Base-by-base conservation (phyloP, 305 asterid genomes). In the Ajuga reptans region DNA sequence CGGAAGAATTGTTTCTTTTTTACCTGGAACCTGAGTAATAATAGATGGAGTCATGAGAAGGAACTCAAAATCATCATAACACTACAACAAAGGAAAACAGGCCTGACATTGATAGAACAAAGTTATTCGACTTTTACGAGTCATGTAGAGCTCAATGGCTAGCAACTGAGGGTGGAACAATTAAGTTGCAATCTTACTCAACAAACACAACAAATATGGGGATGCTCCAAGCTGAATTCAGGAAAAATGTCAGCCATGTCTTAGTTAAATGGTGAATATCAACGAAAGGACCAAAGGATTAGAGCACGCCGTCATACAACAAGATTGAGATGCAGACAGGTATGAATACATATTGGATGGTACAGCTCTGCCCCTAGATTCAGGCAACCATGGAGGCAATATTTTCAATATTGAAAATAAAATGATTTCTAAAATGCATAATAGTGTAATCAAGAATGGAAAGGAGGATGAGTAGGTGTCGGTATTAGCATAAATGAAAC, bases 1-100 rank as follows among this genome's bases (percentile, higher is more conserved):
- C 89, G 96, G 66, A 91, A 91, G 82, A 91, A 87, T 15, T 89
- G 94, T 75, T 89, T 91, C 94, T 92, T 92, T 76, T 92, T 89
- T 16, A 92, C 98, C 88, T 89, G 98, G 79, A 92, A 92, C 85
- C 98, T 91, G 95, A 68, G 55, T 29, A 72, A 64, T 39, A 75
- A 64, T 39, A 75, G 62, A 76, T 64, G 21, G 46, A 70, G 57
- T 17, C 59, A 72, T 64, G 75, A 72, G 16, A 66, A 64, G 14
- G 36, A 71, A 71, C 37, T 57, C 66, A 75, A 58, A 46, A 65
- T 64, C 59, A 68, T 63, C 68, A 77, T 68, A 79, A 34, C 18
- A 75, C 53, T 9, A 12, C 11, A 34, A 52, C 42, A 37, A 45
- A 11, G 64, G 4, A 50, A 55, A 55, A 37, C 64, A 55, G 42